Base-by-base conservation (phyloP, 2,329 filamentous ascomycete species). In the Trichophyton verrucosum region DNA sequence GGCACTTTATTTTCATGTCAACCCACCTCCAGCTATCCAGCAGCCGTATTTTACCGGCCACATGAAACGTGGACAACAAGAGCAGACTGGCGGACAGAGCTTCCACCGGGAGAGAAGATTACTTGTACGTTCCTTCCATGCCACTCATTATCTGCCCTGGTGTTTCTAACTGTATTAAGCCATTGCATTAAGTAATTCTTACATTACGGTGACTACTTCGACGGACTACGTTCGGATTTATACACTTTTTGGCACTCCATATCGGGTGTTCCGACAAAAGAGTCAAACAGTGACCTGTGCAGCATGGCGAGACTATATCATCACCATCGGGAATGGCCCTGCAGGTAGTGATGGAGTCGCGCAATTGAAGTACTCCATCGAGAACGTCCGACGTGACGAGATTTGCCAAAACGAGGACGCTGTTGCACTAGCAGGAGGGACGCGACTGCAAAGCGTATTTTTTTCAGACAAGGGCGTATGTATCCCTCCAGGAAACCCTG, bases 51-150 rank as follows among this genome's bases (percentile, higher is more conserved):
- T 74, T 99, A 97, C 74, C 84, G 94, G 5, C 94, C 95, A 0
- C 94, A 99, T 70, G 92, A 99, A 76, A 95, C 89, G 0, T 99
- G 94, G 94, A 96, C 91, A 1, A 82, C 89, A 57, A 82, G 94
- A 58, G 83, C 85, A 20, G 94, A 99, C 74, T 97, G 92, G 91
- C 85, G 89, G 57, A 96, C 88, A 0, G 81, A 87, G 65, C 75
- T 99, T n/a, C 94, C 94, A 0, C 81, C 82, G 36, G 90, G 90
- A n/a, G 94, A 99, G 74, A 82, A 86, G 9, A 84, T 96, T 1
- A 86, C 86, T 57, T 74, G 76, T 77, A 69, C 13, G 22, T 42
- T 7, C 36, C 33, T 13, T 17, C 17, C 13, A 27, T 17, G 6
- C 38, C 7, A 33, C 33, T 49, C 22, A 7, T 42, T 59, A 3